Conservation (phyloP, 106 monocot species). For the Posidonia australis region DNA sequence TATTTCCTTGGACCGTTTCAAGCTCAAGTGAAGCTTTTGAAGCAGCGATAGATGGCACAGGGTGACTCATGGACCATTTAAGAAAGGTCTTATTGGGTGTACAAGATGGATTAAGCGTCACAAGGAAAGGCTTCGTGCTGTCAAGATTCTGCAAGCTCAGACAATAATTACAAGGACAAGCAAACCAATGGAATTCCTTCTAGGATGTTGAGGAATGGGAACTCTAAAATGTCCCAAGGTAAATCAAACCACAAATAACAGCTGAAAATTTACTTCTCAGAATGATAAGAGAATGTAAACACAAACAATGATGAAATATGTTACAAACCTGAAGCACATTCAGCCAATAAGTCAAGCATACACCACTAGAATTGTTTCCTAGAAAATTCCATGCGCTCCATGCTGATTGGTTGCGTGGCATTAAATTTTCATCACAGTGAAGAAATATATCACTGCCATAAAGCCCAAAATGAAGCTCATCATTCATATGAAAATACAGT, state of each 20-base stretch:
- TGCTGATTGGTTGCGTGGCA: constrained; percentile 76
- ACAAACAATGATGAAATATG: neutral
- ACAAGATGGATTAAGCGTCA: constrained; percentile 69
- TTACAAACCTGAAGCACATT: constrained; percentile 83
- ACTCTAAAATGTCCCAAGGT: too few species aligned
- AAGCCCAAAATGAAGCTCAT: neutral
- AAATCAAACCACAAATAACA: neutral
- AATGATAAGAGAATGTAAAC: neutral
- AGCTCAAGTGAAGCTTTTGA: constrained; percentile 78
- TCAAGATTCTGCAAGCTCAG: constrained; percentile 51
- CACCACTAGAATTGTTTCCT: constrained; percentile 46
- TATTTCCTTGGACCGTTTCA: constrained; percentile 59
- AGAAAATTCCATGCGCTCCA: constrained; percentile 99
- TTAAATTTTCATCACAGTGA: constrained; percentile 65
- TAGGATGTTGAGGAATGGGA: too few species aligned
- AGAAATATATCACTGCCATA: constrained; percentile 75
- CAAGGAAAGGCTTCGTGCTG: constrained; percentile 39
- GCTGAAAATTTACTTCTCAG: neutral
- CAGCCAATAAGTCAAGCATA: constrained; percentile 85
- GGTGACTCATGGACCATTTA: constrained; percentile 76
- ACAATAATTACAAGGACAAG: neutral
- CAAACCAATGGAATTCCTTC: neutral
- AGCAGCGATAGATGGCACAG: constrained; percentile 81
- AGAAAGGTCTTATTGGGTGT: constrained; percentile 41
- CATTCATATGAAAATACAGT: neutral